phyloP scores from a whole-genome alignment of 345 rosid genomes.

The Rhizophora apiculata region DNA sequence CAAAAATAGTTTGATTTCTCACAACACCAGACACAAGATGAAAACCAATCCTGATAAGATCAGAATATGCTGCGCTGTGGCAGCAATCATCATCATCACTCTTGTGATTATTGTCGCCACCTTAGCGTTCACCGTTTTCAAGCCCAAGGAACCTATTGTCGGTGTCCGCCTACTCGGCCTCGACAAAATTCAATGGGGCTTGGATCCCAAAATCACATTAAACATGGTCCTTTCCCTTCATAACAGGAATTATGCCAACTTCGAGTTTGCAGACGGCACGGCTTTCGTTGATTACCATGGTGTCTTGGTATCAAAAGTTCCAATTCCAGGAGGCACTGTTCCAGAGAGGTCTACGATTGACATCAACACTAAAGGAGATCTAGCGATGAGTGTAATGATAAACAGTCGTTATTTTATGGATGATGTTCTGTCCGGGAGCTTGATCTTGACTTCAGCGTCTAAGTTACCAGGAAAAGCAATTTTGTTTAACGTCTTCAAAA shows the following conservation, averaged over 20 bases:
- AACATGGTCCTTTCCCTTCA: constrained; percentile 27
- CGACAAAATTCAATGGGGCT: constrained; percentile 11
- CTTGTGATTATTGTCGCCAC: background rate
- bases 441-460: constrained; percentile 20
- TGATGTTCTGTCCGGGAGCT: constrained; percentile 31
- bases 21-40: background rate
- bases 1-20: too few relatives aligned
- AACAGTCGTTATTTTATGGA: constrained; percentile 18
- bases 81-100: background rate
- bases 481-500: background rate
- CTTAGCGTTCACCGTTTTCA: background rate
- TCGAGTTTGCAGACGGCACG: constrained; percentile 29
- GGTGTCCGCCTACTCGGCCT: constrained; percentile 30
- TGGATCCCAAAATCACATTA: constrained; percentile 19
- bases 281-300: constrained; percentile 29
- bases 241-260: constrained; percentile 45
- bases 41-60: background rate
- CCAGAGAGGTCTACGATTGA: constrained; percentile 29
- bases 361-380: constrained; percentile 24
- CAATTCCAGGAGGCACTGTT: constrained; percentile 15
- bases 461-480: background rate
- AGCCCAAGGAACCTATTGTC: background rate
- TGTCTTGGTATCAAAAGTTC: constrained; percentile 19
- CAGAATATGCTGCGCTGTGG: background rate
- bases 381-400: constrained; percentile 26